Percentiles rank a stretch among this genome's conserved stretches.
Evolutionary conservation across 2,329 filamentous ascomycete genomes (phyloP).

Genomic region (Triangularia verruculosa): DNA sequence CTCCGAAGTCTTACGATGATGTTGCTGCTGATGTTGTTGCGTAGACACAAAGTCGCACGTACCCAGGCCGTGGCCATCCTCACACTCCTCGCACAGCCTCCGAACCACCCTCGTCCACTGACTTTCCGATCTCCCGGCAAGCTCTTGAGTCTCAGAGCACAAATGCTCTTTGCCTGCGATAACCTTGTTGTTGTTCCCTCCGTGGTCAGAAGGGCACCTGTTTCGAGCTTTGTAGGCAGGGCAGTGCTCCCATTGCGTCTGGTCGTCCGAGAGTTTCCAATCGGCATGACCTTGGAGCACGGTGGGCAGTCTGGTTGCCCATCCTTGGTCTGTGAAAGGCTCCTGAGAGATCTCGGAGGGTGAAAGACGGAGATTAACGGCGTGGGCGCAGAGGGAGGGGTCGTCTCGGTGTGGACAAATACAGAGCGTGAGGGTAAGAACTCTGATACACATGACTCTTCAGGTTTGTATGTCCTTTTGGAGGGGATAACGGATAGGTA

Average conservation of each 20-base stretch:
- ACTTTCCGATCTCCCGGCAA: not conserved
- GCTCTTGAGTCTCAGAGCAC: not conserved
- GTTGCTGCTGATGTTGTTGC: not conserved
- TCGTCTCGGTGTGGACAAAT: not conserved
- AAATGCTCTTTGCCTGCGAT: not conserved
- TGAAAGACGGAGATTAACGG: not conserved
- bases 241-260: conserved; percentile 1
- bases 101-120: not conserved
- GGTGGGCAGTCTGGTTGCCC: not conserved
- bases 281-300: not conserved
- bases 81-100: not conserved
- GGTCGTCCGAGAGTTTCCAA: not conserved
- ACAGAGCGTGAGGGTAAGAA: not conserved
- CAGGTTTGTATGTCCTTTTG: not conserved
- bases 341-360: not conserved
- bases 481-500: too few species aligned
- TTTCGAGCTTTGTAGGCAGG: not conserved
- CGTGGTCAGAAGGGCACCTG: not conserved
- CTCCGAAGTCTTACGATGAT: not conserved
- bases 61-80: not conserved
- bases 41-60: not conserved
- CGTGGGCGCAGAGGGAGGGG: not conserved
- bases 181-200: not conserved
- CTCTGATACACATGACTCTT: not conserved
- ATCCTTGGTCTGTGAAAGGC: not conserved